phyloP scores from a whole-genome alignment of 2,329 filamentous ascomycete species.

The Exophiala lecanii-corni region DNA sequence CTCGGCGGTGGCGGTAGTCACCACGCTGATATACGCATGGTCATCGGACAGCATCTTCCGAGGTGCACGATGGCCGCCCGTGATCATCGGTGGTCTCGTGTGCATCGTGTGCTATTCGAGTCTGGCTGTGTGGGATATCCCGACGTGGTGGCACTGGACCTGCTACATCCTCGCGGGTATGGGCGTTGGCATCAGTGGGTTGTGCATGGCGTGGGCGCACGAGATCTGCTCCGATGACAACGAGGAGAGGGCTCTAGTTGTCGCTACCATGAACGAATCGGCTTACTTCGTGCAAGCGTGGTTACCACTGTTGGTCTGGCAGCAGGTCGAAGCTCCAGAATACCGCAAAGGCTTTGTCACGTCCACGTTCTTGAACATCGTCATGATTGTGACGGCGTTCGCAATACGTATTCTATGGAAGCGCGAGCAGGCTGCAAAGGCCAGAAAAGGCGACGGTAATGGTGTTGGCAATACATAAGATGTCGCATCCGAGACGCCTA shows the following conservation, averaged over 20 bases:
- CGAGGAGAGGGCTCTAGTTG: slow-evolving; percentile 51
- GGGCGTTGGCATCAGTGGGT: slow-evolving; percentile 44
- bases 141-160: slow-evolving; percentile 57
- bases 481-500: too few species aligned
- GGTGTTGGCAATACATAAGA: too few species aligned
- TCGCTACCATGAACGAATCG: slow-evolving; percentile 64
- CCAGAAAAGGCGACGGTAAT: slow-evolving; percentile 6
- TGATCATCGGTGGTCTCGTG: slow-evolving; percentile 51
- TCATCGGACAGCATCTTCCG: slow-evolving; percentile 57
- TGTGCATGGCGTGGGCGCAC: slow-evolving; percentile 52
- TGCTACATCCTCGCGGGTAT: slow-evolving; percentile 54
- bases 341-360: slow-evolving; percentile 60
- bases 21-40: slow-evolving; percentile 62
- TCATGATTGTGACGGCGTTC: slow-evolving; percentile 36
- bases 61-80: slow-evolving; percentile 60
- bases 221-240: slow-evolving; percentile 45
- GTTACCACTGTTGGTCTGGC: slow-evolving; percentile 56
- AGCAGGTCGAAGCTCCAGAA: slow-evolving; percentile 57
- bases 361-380: slow-evolving; percentile 36
- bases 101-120: slow-evolving; percentile 43
- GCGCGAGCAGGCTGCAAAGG: slow-evolving; percentile 34
- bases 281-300: slow-evolving; percentile 66
- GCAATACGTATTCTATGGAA: slow-evolving; percentile 45
- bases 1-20: slow-evolving; percentile 52
- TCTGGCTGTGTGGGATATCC: slow-evolving; percentile 47